A percentile compares a stretch with the other conserved stretches of the same genome.
These are phyloP conservation scores for Diaporthe citriasiana DNA, from an alignment of 2,329 filamentous ascomycete species.

Conservation along the genomic window DNA sequence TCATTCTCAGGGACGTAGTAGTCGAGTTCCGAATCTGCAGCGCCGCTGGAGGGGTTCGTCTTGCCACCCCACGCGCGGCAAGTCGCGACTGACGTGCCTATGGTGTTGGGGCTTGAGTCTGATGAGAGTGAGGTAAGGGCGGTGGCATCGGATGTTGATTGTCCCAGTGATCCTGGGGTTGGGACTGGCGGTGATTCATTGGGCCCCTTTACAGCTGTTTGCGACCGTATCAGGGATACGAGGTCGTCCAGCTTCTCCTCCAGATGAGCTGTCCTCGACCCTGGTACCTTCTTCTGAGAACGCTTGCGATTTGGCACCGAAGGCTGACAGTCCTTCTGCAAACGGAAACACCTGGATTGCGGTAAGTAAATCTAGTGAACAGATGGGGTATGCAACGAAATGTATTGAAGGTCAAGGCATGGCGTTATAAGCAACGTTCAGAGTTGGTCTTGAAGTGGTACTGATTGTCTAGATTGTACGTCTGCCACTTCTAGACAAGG, in stretches of 20 bases:
- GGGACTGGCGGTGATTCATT: neutral
- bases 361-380: neutral
- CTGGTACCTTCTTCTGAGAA: constrained; percentile 51
- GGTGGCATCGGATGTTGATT: neutral
- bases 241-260: constrained; percentile 65
- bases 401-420: neutral
- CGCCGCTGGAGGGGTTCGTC: constrained; percentile 6
- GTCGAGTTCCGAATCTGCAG: constrained; percentile 10
- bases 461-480: neutral
- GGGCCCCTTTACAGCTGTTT: constrained; percentile 28
- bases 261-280: constrained; percentile 58
- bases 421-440: neutral
- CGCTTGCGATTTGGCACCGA: constrained; percentile 59
- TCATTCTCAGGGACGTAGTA: constrained; percentile 45
- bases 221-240: constrained; percentile 58
- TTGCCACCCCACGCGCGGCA: neutral
- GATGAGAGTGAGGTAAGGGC: constrained; percentile 34
- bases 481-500: neutral
- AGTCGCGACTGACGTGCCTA: neutral
- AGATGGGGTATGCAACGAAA: neutral
- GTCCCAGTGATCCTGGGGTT: constrained; percentile 7
- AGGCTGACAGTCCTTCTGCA: constrained; percentile 63
- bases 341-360: constrained; percentile 55
- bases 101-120: constrained; percentile 35
- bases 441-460: neutral